Percentiles rank a stretch among this genome's conserved stretches.
Evolutionary conservation across 768 basidiomycete genomes (phyloP).

Genomic region (Amanita brunnescens): DNA sequence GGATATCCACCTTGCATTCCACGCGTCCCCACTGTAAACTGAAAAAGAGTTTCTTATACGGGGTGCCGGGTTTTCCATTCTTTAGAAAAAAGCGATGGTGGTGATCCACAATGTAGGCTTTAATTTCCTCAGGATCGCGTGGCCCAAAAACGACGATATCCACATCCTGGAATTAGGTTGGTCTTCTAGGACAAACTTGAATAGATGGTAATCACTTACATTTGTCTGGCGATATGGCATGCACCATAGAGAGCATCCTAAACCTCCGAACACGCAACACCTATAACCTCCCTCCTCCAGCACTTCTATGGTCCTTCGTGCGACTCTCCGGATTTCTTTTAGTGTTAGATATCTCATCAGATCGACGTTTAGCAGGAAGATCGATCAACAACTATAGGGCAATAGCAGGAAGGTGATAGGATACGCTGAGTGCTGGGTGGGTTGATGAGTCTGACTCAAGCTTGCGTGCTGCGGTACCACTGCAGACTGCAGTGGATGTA

Average conservation of each 20-base stretch:
- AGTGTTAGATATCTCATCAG: too few relatives aligned
- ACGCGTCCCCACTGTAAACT: constrained; percentile 1
- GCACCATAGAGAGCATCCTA: constrained; percentile 30
- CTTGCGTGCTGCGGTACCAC: too few relatives aligned
- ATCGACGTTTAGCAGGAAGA: too few relatives aligned
- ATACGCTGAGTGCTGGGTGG: too few relatives aligned
- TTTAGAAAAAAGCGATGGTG: constrained; percentile 28
- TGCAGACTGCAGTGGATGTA: too few relatives aligned
- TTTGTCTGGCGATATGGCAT: constrained; percentile 25
- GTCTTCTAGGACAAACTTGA: background rate
- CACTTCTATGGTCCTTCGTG: constrained; percentile 15
- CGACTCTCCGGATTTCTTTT: background rate
- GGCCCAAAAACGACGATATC: constrained; percentile 36
- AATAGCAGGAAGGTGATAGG: too few relatives aligned
- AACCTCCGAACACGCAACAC: constrained; percentile 31
- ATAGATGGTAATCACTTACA: constrained; percentile 16
- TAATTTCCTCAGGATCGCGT: constrained; percentile 28
- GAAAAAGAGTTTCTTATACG: constrained; percentile 36
- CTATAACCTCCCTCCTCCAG: constrained; percentile 18
- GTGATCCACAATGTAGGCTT: constrained; percentile 22
- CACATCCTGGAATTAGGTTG: constrained; percentile 37
- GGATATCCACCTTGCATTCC: constrained; percentile 29
- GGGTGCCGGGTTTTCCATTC: constrained; percentile 29
- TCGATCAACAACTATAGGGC: too few relatives aligned
- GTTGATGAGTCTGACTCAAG: too few relatives aligned